Percentiles rank a stretch among this genome's conserved stretches.
phyloP scores from a whole-genome alignment of 2,329 filamentous ascomycete species.

The Fusarium verrucosum region DNA sequence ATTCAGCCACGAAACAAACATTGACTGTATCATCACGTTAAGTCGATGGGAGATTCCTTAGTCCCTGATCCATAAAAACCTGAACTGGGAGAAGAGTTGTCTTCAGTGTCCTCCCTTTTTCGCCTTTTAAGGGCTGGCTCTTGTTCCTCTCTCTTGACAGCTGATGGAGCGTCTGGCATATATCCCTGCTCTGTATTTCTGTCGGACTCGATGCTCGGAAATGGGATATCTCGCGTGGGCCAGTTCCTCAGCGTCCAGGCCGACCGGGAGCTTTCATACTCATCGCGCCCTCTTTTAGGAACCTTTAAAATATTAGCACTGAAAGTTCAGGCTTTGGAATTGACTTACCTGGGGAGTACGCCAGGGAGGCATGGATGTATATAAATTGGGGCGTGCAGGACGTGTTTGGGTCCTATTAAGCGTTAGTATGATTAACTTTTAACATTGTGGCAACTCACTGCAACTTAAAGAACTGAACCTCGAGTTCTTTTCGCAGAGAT shows the following conservation, averaged over 20 bases:
- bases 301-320: not conserved
- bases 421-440: not conserved
- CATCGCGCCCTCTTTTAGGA: not conserved
- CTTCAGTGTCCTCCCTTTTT: not conserved
- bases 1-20: not conserved
- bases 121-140: not conserved
- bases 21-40: not conserved
- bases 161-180: not conserved
- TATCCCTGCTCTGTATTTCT: not conserved
- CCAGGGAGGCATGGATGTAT: not conserved
- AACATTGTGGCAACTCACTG: too few relatives aligned
- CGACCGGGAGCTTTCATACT: not conserved
- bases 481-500: not conserved
- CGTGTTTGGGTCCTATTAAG: not conserved
- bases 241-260: conserved; percentile 2
- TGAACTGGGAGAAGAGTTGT: not conserved
- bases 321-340: not conserved
- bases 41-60: not conserved
- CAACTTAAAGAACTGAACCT: not conserved
- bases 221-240: conserved; percentile 12
- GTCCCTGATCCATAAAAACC: not conserved
- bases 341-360: not conserved
- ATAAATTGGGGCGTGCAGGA: not conserved
- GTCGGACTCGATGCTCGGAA: conserved; percentile 8
- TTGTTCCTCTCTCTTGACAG: not conserved